Percentiles rank a stretch among this genome's conserved stretches.
Conservation (phyloP, 345 rosid species). For the Capsella bursapastoris region DNA sequence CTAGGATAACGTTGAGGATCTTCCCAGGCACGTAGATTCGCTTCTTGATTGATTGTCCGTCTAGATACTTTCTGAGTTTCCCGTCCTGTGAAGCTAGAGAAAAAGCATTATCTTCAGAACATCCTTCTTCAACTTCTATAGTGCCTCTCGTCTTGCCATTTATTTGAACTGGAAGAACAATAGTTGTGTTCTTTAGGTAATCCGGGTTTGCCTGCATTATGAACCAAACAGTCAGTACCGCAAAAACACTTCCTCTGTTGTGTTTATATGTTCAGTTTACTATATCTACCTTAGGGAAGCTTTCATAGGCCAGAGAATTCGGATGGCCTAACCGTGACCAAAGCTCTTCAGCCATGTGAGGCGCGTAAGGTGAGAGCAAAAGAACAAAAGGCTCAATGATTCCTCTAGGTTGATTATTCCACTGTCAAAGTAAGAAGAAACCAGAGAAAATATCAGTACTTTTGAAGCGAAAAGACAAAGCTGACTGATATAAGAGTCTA, state of each 20-base stretch:
- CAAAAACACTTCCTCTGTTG: not conserved
- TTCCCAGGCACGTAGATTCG: slow-evolving; percentile 81
- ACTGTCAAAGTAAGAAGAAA: slow-evolving; percentile 50
- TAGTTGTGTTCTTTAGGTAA: slow-evolving; percentile 71
- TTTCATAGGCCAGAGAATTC: slow-evolving; percentile 66
- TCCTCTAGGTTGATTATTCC: slow-evolving; percentile 78
- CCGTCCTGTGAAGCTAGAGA: slow-evolving; percentile 63
- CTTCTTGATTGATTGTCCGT: slow-evolving; percentile 68
- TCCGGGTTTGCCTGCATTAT: slow-evolving; percentile 65
- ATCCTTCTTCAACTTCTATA: slow-evolving; percentile 80
- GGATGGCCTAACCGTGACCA: slow-evolving; percentile 83
- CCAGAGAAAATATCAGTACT: not conserved
- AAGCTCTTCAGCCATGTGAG: slow-evolving; percentile 96
- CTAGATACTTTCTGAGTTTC: slow-evolving; percentile 67
- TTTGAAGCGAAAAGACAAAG: not conserved
- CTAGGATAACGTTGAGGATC: slow-evolving; percentile 85
- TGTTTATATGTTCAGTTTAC: slow-evolving; percentile 15
- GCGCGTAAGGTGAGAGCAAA: slow-evolving; percentile 89
- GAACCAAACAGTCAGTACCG: slow-evolving; percentile 28
- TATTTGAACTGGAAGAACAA: slow-evolving; percentile 86
- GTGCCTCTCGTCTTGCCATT: slow-evolving; percentile 98
- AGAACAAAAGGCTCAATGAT: slow-evolving; percentile 72
- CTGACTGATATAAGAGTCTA: not conserved
- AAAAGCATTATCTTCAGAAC: slow-evolving; percentile 86
- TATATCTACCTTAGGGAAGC: slow-evolving; percentile 64